Base-by-base conservation (phyloP, 768 basidiomycete genomes). In the Mycena kentingensis region DNA sequence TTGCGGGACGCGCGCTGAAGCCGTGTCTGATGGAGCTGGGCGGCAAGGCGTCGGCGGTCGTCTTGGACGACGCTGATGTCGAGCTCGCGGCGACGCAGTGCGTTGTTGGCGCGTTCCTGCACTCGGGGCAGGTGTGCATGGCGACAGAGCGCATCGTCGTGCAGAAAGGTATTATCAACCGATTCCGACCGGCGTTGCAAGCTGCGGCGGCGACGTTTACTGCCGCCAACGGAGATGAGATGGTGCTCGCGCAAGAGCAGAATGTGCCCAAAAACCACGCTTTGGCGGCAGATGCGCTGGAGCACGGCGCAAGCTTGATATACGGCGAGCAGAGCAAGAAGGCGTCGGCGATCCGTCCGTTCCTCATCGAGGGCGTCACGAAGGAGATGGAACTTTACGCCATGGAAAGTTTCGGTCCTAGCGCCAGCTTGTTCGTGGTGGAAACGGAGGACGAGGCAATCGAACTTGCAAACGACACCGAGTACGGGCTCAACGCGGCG, bases 71-170 rank as follows among this genome's bases (percentile, higher is more conserved):
- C 47, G 77, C 77, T 18, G 73, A 81, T 57, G 52, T 80, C n/a
- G 73, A 79, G 26, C 68, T 76, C 55, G 79, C 82, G 5, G 78
- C 81, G 5, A 67, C 71, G 43, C 82, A 78, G 79, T 71, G 78
- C 2, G 70, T 77, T 2, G 70, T 74, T 61, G 81, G 82, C 36
- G 73, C 82, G 46, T 83, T 75, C 67, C 76, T 70, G 65, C 87
- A 86, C 62, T 77, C 83, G 35, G 85, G 88, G 22, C 86, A 89
- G 69, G 70, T 76, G 35, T 89, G 87, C 70, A 80, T 80, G 63
- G 83, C 84, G 21, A 83, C 87, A 19, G 83, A 85, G 41, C 78
- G 87, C 54, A 80, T 88, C 58, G 84, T 76, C 58, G 85, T 89
- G 13, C 85, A 87, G 59, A 76, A 75, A 54, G 64, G 63, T 11